Conservation (phyloP, 2,329 filamentous ascomycete genomes). For the Fusarium lateritium region DNA sequence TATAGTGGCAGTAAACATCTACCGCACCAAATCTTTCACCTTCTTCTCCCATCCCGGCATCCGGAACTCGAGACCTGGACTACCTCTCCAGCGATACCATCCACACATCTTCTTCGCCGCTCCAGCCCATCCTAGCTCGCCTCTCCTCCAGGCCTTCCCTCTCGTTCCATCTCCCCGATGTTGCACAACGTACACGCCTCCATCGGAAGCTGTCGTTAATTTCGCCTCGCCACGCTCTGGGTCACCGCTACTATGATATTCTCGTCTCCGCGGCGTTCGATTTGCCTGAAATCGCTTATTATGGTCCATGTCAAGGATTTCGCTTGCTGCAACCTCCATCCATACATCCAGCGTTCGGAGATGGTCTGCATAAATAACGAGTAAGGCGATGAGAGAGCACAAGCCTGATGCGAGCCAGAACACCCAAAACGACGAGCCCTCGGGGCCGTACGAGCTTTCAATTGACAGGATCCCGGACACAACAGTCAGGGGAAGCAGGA, state of each 20-base stretch:
- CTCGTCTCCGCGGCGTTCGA: conserved; percentile 49
- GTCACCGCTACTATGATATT: conserved; percentile 40
- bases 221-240: conserved; percentile 52
- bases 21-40: conserved; percentile 32
- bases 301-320: conserved; percentile 46
- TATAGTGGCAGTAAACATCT: not conserved
- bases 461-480: conserved; percentile 65
- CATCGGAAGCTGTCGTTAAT: conserved; percentile 50
- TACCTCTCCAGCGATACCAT: conserved; percentile 52
- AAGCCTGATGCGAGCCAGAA: conserved; percentile 63
- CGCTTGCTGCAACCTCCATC: conserved; percentile 58
- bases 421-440: conserved; percentile 61
- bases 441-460: conserved; percentile 61
- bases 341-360: conserved; percentile 63
- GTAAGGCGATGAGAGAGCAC: conserved; percentile 56
- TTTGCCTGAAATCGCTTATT: conserved; percentile 28
- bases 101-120: conserved; percentile 60
- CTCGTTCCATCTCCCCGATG: conserved; percentile 46
- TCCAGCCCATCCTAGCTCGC: conserved; percentile 63
- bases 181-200: conserved; percentile 52
- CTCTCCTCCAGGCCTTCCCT: conserved; percentile 58
- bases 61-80: conserved; percentile 46
- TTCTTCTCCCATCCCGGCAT: conserved; percentile 48
- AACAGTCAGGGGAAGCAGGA: conserved; percentile 64
- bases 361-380: conserved; percentile 65